phyloP scores from a whole-genome alignment of 1,284 basidiomycete genomes.

The Stygiomarasmius scandens region DNA sequence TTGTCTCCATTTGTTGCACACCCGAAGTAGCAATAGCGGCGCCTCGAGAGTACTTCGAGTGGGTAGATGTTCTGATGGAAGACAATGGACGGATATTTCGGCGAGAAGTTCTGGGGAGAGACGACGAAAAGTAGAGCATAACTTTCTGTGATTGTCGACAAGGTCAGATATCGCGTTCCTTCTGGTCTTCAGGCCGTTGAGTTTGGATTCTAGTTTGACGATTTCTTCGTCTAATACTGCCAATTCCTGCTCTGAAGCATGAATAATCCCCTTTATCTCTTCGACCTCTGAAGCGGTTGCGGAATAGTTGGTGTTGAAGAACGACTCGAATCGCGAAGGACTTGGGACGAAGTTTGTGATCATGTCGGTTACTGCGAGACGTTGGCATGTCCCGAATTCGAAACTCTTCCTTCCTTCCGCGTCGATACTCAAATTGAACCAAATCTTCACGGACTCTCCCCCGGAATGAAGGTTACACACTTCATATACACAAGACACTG shows the following conservation, averaged over 20 bases:
- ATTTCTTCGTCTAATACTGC: neutral
- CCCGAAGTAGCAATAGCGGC: conserved; percentile 10
- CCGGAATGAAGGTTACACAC: no score
- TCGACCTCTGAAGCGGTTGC: neutral
- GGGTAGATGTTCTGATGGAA: conserved; percentile 8
- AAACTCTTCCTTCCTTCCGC: no score
- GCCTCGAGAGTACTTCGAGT: conserved; percentile 9
- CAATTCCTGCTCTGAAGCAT: neutral
- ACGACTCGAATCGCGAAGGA: neutral
- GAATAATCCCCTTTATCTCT: neutral
- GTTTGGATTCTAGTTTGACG: neutral
- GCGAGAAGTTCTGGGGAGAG: conserved; percentile 12
- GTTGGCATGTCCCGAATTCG: no score
- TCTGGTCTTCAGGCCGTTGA: neutral
- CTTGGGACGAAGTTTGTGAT: no score
- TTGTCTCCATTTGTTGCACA: conserved; percentile 15
- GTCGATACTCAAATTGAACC: no score
- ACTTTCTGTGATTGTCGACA: conserved; percentile 8
- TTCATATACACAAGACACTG: no score
- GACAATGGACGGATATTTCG: conserved; percentile 17
- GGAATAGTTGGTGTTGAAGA: neutral
- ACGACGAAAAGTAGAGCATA: conserved; percentile 10
- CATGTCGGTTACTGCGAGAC: no score
- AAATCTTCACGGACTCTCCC: no score
- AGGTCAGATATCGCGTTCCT: neutral